phyloP scores from a whole-genome alignment of 495 filamentous ascomycete species.

The Ascodesmis nigricans region DNA sequence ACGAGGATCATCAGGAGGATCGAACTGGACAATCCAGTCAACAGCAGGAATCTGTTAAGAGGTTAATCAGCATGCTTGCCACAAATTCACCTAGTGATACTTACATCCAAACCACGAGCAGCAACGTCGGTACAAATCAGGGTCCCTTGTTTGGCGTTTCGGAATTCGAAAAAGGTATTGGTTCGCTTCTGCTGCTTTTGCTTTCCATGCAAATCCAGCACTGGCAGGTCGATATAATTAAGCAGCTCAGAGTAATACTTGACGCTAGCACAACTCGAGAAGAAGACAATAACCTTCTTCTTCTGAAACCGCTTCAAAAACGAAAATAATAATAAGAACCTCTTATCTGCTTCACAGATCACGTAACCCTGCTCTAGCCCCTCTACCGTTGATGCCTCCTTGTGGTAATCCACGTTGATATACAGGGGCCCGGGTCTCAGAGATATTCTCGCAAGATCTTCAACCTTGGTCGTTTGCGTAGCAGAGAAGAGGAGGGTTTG shows the following conservation, averaged over 20 bases:
- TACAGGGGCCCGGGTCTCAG: slow-evolving; percentile 80
- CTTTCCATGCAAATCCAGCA: slow-evolving; percentile 74
- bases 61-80: not conserved
- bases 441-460: slow-evolving; percentile 86
- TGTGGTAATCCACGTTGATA: slow-evolving; percentile 71
- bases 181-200: slow-evolving; percentile 96
- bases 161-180: slow-evolving; percentile 96
- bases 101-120: slow-evolving; percentile 69
- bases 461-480: slow-evolving; percentile 95
- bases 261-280: slow-evolving; percentile 80
- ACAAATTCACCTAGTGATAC: slow-evolving; percentile 15
- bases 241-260: slow-evolving; percentile 87
- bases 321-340: slow-evolving; percentile 84
- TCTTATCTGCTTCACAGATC: slow-evolving; percentile 74
- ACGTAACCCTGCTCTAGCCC: slow-evolving; percentile 92
- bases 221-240: slow-evolving; percentile 89
- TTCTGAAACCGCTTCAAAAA: slow-evolving; percentile 77
- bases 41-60: slow-evolving; percentile 55
- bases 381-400: slow-evolving; percentile 68
- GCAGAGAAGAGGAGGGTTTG: slow-evolving; percentile 97
- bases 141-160: slow-evolving; percentile 74
- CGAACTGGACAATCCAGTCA: slow-evolving; percentile 91
- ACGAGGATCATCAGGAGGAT: slow-evolving; percentile 73
- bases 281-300: slow-evolving; percentile 97
- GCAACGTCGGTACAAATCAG: slow-evolving; percentile 94